Evolutionary conservation across 2,329 filamentous ascomycete species (phyloP), one percentile per base, ranked within the genome.

Genomic region (Drechslerella dactyloides): DNA sequence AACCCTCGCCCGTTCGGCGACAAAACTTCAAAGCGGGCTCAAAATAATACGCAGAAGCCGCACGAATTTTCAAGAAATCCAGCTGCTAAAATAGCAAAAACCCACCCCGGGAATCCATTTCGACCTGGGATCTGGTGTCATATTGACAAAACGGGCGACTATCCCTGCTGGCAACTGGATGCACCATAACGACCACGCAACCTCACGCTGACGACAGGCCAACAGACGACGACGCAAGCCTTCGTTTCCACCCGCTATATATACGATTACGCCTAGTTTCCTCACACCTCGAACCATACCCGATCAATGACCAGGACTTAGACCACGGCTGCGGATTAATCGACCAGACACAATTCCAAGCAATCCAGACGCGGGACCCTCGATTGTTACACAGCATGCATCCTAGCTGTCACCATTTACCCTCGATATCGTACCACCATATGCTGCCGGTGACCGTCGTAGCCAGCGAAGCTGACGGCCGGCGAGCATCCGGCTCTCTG

Each of bases 391-490:
- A 33, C 27, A 33, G 8, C 8, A 33, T 33, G 27, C 27, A 33
- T 8, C 27, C 8, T 21, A 19, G 15, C 19, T 51, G 33, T 40
- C 51, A 30, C 44, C 48, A n/a, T 46, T 30, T 44, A 37, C 40
- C 51, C 44, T 51, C 44, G 35, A 50, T 30, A 53, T 51, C 23
- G 42, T 58, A 13, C 37, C n/a, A 42, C 37, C 19, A 19, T 4
- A 72, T 72, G 68, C 53, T 72, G 21, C 68, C 68, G 23, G 37
- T 65, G 33, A 65, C 55, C 50, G 60, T 65, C 30, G 61, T 72
- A 65, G 60, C 68, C 19, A 60, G 68, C 51, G 68, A 72, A 50
- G 68, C 55, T 59, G 68, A 72, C n/a, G 60, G 60, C 60, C 64
- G 68, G 59, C 57, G 68, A 72, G 35, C 52, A n/a, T 42, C 46